Conservation (phyloP, 2,329 filamentous ascomycete genomes). For the Aspergillus alliaceus region DNA sequence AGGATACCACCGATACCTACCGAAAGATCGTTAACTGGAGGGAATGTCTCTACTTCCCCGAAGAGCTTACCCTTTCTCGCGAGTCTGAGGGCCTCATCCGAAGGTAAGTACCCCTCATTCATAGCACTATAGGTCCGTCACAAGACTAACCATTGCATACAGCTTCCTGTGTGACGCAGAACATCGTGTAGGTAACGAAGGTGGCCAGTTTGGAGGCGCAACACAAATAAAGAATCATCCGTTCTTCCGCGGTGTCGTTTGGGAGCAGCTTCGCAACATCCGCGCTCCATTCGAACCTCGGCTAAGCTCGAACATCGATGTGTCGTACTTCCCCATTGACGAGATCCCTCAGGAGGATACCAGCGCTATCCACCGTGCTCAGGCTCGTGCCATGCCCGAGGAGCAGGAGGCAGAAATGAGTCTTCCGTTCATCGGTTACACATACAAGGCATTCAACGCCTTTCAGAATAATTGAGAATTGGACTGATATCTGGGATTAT, state of each 20-base stretch:
- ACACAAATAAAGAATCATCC: slow-evolving; percentile 90
- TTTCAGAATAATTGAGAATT: slow-evolving; percentile 48
- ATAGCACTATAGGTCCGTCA: background rate
- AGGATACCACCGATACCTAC: slow-evolving; percentile 96
- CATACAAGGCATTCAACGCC: slow-evolving; percentile 92
- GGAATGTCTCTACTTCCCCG: slow-evolving; percentile 92
- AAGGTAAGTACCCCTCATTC: slow-evolving; percentile 59
- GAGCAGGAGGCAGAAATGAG: slow-evolving; percentile 92
- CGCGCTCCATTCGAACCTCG: slow-evolving; percentile 95
- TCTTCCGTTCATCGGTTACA: slow-evolving; percentile 93
- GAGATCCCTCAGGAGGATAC: slow-evolving; percentile 98
- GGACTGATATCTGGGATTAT: slow-evolving; percentile 18
- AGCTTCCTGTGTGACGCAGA: slow-evolving; percentile 94
- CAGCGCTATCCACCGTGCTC: slow-evolving; percentile 79
- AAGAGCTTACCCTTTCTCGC: slow-evolving; percentile 82
- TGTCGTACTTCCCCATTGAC: slow-evolving; percentile 97
- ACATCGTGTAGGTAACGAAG: slow-evolving; percentile 77
- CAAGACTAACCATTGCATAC: slow-evolving; percentile 24
- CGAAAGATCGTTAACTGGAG: slow-evolving; percentile 99
- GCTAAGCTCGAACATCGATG: slow-evolving; percentile 89
- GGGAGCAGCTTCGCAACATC: slow-evolving; percentile 88
- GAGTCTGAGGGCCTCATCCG: slow-evolving; percentile 92
- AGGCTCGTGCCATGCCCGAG: slow-evolving; percentile 69
- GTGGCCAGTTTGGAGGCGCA: slow-evolving; percentile 64
- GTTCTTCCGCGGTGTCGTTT: slow-evolving; percentile 97